Conservation (phyloP, 441 rosid species). For the Arabidopsis hybrid region DNA sequence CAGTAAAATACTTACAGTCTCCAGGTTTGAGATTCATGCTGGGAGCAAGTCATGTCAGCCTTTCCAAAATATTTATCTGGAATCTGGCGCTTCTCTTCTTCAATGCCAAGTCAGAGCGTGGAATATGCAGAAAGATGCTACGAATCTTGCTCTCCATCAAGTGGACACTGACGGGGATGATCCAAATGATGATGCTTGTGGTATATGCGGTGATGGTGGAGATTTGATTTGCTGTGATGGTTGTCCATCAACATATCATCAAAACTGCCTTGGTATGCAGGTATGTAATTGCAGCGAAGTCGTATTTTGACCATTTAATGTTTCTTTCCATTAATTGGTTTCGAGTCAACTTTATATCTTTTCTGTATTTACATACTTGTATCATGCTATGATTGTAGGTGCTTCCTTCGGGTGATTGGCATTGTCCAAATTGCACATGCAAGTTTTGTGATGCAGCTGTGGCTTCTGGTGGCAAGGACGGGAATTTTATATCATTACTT, state of each 20-base stretch:
- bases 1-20: slow-evolving; percentile 83
- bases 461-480: slow-evolving; percentile 48
- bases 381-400: slow-evolving; percentile 58
- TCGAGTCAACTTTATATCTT: not conserved
- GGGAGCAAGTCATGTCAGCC: slow-evolving; percentile 93
- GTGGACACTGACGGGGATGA: slow-evolving; percentile 82
- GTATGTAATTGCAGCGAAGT: slow-evolving; percentile 47
- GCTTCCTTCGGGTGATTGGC: slow-evolving; percentile 95
- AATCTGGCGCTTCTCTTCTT: slow-evolving; percentile 84
- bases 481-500: slow-evolving; percentile 47
- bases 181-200: slow-evolving; percentile 97
- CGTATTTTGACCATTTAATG: not conserved
- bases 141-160: slow-evolving; percentile 58
- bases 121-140: slow-evolving; percentile 72
- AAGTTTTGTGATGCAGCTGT: slow-evolving; percentile 75
- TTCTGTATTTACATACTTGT: slow-evolving; percentile 24
- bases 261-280: slow-evolving; percentile 83
- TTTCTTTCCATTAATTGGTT: slow-evolving; percentile 14
- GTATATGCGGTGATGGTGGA: slow-evolving; percentile 98
- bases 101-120: slow-evolving; percentile 93
- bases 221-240: slow-evolving; percentile 97
- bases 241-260: slow-evolving; percentile 98
- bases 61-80: slow-evolving; percentile 88
- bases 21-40: slow-evolving; percentile 96
- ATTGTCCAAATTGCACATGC: slow-evolving; percentile 95